Base-by-base conservation (phyloP, 73 alveolate genomes). In the Paramecium sonneborni region DNA sequence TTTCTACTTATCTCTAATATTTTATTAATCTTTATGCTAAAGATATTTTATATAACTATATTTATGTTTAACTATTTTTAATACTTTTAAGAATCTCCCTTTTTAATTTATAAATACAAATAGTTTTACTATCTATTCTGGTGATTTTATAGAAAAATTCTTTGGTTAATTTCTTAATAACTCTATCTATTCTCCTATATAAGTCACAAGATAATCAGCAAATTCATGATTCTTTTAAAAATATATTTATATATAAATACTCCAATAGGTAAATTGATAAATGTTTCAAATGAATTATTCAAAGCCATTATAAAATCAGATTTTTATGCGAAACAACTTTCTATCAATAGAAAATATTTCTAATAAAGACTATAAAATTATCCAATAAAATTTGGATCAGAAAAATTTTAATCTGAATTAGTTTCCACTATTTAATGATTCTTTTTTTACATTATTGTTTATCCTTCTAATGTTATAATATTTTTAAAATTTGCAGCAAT, bases 221-320 rank as follows among this genome's bases (percentile, higher is more conserved):
- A 62, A 35, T 37, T 72, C 86, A 72, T 35, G 55, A 35, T 72
- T 72, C 86, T 72, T 28, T n/a, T n/a, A n/a, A 72, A 10, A 34
- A 52, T 52, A 3, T 35, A n/a, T 5, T 15, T n/a, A 12, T 4
- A 35, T n/a, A 34, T n/a, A 34, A 0, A 4, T 72, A 72, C 86
- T 72, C 86, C 86, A 11, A 72, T 72, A 14, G 86, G 57, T 6
- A 30, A 11, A 72, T 72, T 72, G 14, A 72, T 34, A 38, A 72
- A 72, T 72, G 86, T 15, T 72, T 72, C 86, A 72, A 72, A 72
- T 32, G 86, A 58, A 72, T 72, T 72, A 35, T 72, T 72, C 20
- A 72, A 72, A 14, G 86, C 86, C 86, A 72, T 72, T 2, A 35
- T 21, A 18, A 72, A 72, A 72, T 72, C 86, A 12, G 86, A 72